phyloP scores from a whole-genome alignment of 1,139 yeast species.

The Debaryomycetaceae sp. region DNA sequence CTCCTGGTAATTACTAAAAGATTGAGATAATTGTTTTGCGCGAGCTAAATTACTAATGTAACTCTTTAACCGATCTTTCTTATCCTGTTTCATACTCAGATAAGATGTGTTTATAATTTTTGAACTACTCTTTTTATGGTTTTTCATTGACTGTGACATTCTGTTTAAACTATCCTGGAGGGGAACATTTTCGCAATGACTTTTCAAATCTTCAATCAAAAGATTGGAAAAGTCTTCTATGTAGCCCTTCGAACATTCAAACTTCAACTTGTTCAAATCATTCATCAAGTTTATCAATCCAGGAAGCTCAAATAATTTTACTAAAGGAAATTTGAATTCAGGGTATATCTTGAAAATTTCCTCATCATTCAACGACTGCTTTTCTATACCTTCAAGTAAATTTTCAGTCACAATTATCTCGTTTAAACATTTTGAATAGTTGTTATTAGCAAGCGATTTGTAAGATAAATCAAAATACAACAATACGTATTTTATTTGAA shows the following conservation, averaged over 20 bases:
- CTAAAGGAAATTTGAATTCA: slow-evolving; percentile 48
- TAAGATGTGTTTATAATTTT: slow-evolving; percentile 25
- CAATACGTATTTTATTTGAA: slow-evolving; percentile 58
- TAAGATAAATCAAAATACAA: slow-evolving; percentile 54
- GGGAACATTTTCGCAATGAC: slow-evolving; percentile 51
- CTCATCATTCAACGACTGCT: slow-evolving; percentile 19
- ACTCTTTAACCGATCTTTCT: slow-evolving; percentile 39
- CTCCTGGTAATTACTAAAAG: slow-evolving; percentile 68
- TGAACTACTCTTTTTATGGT: slow-evolving; percentile 17
- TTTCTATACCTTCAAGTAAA: slow-evolving; percentile 51
- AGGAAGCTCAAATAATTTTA: slow-evolving; percentile 53
- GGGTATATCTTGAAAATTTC: slow-evolving; percentile 27
- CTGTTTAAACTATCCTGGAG: slow-evolving; percentile 52
- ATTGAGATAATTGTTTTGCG: slow-evolving; percentile 61
- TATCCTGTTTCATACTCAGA: slow-evolving; percentile 28
- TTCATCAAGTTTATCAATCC: slow-evolving; percentile 58
- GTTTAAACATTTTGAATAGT: slow-evolving; percentile 43
- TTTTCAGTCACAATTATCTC: slow-evolving; percentile 55
- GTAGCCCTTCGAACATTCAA: slow-evolving; percentile 66
- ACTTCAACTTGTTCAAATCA: slow-evolving; percentile 46
- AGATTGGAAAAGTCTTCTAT: slow-evolving; percentile 53
- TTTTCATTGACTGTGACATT: slow-evolving; percentile 30
- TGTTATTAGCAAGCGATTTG: slow-evolving; percentile 39
- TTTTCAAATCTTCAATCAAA: slow-evolving; percentile 58
- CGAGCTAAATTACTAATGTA: slow-evolving; percentile 56